phyloP scores from a whole-genome alignment of 2,329 filamentous ascomycete species.

The Phyllosticta ampelicida region DNA sequence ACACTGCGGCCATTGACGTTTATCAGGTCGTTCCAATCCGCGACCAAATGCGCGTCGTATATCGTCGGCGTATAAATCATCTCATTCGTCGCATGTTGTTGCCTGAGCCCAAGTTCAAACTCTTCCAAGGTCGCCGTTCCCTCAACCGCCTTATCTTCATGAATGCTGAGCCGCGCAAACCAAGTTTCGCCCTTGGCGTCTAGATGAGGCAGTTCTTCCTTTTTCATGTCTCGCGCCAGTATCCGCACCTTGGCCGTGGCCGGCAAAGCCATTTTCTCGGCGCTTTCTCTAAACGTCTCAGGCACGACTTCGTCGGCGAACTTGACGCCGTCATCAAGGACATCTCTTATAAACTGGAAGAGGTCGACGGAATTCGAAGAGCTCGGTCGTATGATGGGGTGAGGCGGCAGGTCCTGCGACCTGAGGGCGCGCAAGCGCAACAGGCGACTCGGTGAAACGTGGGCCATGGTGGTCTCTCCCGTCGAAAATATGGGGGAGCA shows the following conservation, averaged over 20 bases:
- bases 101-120: conserved; percentile 49
- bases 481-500: neutral
- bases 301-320: conserved; percentile 49
- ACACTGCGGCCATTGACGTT: conserved; percentile 16
- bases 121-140: conserved; percentile 54
- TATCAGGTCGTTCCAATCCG: conserved; percentile 26
- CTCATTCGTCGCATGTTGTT: conserved; percentile 47
- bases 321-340: conserved; percentile 48
- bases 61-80: conserved; percentile 48
- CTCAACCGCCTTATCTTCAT: conserved; percentile 40
- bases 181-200: conserved; percentile 43
- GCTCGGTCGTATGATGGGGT: conserved; percentile 20
- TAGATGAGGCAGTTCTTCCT: conserved; percentile 28
- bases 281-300: conserved; percentile 42
- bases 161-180: conserved; percentile 53
- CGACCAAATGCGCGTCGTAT: conserved; percentile 36
- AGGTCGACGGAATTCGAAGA: conserved; percentile 42
- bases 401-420: conserved; percentile 22
- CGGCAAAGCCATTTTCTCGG: conserved; percentile 1
- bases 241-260: conserved; percentile 41
- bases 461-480: neutral
- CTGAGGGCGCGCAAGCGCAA: conserved; percentile 24
- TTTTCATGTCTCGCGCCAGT: conserved; percentile 40
- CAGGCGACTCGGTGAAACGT: conserved; percentile 9
- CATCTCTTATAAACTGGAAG: conserved; percentile 39